Evolutionary conservation across 768 basidiomycete genomes (phyloP), one percentile per base, ranked within the genome.

Genomic region (Boletus rubroflammeus): DNA sequence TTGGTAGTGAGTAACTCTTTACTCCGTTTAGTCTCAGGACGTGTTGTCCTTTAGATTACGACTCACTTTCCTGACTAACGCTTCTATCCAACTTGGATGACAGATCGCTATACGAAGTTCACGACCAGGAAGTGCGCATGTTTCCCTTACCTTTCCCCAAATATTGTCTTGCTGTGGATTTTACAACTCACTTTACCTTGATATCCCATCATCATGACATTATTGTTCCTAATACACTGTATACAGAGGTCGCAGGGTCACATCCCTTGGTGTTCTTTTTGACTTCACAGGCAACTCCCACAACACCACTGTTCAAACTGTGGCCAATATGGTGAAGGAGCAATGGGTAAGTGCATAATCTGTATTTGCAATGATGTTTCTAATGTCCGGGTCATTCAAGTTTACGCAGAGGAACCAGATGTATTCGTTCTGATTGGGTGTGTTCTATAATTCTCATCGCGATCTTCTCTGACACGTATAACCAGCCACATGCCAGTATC

Each of bases 401-500:
- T 95, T 95, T 67, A 60, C 55, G 69, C 76, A 36, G 87, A 91
- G 9, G 83, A 85, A 62, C 91, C 93, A 14, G 91, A 93, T 67
- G 75, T 91, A 56, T 96, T 95, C 74, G 64, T 90, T 51, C 78
- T 91, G 51, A 79, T 78, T 51, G 84, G 86, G 86, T 84, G 47
- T 29, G 78, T 62, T 49, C 47, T 38, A 53, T 49, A 1, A 6
- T 10, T n/a, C 10, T 31, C 41, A 13, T 47, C 40, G 3, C 1
- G 36, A n/a, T 28, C 43, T 7, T 42, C 3, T 26, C 47, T 57
- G 34, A 62, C 23, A 32, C 2, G 8, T 25, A 19, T 17, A 11
- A n/a, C 28, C 44, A 90, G 88, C n/a, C 93, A 96, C 68, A 94
- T 95, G 91, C 90, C 90, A 3, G 80, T 92, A 6, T 68, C 79